Evolutionary conservation across 2,329 filamentous ascomycete genomes (phyloP).

Genomic region (Hysterium pulicare): DNA sequence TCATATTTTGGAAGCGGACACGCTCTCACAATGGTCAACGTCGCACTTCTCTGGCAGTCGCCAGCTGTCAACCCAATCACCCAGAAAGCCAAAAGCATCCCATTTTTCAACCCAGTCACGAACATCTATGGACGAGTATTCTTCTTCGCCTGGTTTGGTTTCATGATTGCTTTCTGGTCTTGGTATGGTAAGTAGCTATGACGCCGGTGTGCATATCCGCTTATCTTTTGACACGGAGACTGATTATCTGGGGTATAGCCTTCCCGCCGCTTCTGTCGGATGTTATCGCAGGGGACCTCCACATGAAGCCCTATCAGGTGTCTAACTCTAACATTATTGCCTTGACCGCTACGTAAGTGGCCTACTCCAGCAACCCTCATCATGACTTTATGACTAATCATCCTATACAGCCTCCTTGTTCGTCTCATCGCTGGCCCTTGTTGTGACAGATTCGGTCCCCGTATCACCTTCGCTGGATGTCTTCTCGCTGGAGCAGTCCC

Average conservation of each 20-base stretch:
- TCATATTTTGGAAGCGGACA: not conserved
- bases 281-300: constrained; percentile 72
- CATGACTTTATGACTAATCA: not conserved
- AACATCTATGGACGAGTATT: constrained; percentile 80
- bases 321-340: constrained; percentile 88
- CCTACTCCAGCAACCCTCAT: too few relatives aligned
- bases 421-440: constrained; percentile 73
- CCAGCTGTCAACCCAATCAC: constrained; percentile 79
- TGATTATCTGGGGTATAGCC: constrained; percentile 16
- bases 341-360: constrained; percentile 42
- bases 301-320: constrained; percentile 66
- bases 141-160: constrained; percentile 82
- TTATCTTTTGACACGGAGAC: not conserved
- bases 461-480: constrained; percentile 70
- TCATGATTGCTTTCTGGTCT: constrained; percentile 81
- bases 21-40: constrained; percentile 12
- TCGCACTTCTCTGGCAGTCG: constrained; percentile 32
- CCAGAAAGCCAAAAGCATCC: constrained; percentile 73
- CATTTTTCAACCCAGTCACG: constrained; percentile 67
- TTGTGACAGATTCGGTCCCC: constrained; percentile 78
- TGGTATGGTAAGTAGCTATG: constrained; percentile 48
- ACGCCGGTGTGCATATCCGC: constrained; percentile 8
- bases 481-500: constrained; percentile 76
- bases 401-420: constrained; percentile 56
- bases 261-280: constrained; percentile 28